A percentile compares a stretch with the other conserved stretches of the same genome.
Conservation (phyloP, 805 yeast species). For the Candida fluviatilis region DNA sequence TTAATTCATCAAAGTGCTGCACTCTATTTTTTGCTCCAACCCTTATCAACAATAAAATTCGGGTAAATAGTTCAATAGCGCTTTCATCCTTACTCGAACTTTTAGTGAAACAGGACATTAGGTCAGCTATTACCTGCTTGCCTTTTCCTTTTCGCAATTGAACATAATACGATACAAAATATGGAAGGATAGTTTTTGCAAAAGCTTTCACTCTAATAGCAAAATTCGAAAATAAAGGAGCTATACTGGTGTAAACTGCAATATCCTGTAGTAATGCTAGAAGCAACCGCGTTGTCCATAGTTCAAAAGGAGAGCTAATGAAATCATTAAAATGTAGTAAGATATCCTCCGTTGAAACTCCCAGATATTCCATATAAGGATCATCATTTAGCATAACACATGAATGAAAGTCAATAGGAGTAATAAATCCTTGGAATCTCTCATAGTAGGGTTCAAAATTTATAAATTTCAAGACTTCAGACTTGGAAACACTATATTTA, state of each 20-base stretch:
- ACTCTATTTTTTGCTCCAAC: slow-evolving; percentile 31
- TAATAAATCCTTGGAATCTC: slow-evolving; percentile 14
- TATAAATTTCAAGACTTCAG: slow-evolving; percentile 16
- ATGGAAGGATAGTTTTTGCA: slow-evolving; percentile 19
- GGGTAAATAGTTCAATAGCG: slow-evolving; percentile 15
- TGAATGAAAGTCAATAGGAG: slow-evolving; percentile 31
- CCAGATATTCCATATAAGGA: slow-evolving; percentile 8
- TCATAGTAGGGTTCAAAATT: slow-evolving; percentile 16
- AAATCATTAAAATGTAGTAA: slow-evolving; percentile 9
- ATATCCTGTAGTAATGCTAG: slow-evolving; percentile 32
- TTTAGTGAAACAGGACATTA: slow-evolving; percentile 11
- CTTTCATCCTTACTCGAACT: slow-evolving; percentile 5
- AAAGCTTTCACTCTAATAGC: slow-evolving; percentile 12
- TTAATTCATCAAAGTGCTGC: slow-evolving; percentile 23
- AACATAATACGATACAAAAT: slow-evolving; percentile 22
- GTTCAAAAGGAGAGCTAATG: slow-evolving; percentile 12
- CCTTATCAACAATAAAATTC: slow-evolving; percentile 31
- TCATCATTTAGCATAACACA: slow-evolving; percentile 28
- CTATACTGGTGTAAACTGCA: slow-evolving; percentile 20
- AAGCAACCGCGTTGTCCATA: slow-evolving; percentile 27
- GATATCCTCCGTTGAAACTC: slow-evolving; percentile 11
- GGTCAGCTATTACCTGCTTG: slow-evolving; percentile 3
- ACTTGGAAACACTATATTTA: slow-evolving; percentile 15
- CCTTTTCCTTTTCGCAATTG: slow-evolving; percentile 12
- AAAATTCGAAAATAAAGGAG: slow-evolving; percentile 31